A percentile compares a stretch with the other conserved stretches of the same genome.
Conservation (phyloP, 1,284 basidiomycete genomes). For the Schizopora paradoxa region DNA sequence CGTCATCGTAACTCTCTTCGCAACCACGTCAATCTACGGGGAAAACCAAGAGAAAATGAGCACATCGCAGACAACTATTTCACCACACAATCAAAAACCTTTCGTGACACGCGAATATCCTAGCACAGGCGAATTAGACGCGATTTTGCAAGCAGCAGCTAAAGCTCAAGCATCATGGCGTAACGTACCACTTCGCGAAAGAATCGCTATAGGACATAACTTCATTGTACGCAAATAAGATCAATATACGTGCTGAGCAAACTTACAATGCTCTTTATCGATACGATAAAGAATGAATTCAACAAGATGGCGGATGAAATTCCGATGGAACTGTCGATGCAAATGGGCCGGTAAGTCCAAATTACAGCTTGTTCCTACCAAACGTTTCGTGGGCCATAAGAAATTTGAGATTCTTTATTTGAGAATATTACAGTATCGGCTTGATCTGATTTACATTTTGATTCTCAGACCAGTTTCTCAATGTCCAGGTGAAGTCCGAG, state of each 20-base stretch:
- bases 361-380: slow-evolving; percentile 3
- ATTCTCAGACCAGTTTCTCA: slow-evolving; percentile 68
- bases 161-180: slow-evolving; percentile 73
- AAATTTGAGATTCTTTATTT: slow-evolving; percentile 12
- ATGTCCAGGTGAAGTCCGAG: slow-evolving; percentile 72
- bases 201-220: slow-evolving; percentile 67
- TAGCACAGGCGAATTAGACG: slow-evolving; percentile 50
- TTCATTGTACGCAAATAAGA: slow-evolving; percentile 56
- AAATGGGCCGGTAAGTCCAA: slow-evolving; percentile 68
- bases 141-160: slow-evolving; percentile 49
- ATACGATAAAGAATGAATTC: slow-evolving; percentile 61
- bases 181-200: slow-evolving; percentile 59
- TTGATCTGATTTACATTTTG: slow-evolving; percentile 1
- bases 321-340: slow-evolving; percentile 67
- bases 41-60: no score
- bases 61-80: slow-evolving; percentile 68
- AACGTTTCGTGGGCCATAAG: background rate
- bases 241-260: background rate
- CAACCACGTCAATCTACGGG: no score
- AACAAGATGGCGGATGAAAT: slow-evolving; percentile 64
- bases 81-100: slow-evolving; percentile 60
- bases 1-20: no score
- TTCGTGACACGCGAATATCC: slow-evolving; percentile 57
- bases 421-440: background rate
- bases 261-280: background rate